Conservation (phyloP, 176 grass and related monocot genomes). For the Carex scoparia region DNA sequence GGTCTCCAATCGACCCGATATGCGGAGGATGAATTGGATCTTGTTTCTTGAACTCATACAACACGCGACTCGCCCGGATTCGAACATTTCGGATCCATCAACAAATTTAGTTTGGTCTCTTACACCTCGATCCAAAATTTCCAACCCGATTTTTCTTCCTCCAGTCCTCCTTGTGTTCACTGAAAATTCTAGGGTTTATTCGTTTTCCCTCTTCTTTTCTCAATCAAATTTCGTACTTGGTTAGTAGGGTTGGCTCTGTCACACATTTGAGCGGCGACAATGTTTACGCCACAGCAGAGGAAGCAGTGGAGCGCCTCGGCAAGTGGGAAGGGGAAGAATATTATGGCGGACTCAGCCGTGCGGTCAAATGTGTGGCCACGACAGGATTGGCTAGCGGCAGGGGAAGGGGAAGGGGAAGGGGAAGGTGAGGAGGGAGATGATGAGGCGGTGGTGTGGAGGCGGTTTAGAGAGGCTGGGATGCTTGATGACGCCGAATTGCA, state of each 20-base stretch:
- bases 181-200: constrained; percentile 7
- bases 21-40: background rate
- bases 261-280: background rate
- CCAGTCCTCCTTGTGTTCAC: background rate
- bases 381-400: background rate
- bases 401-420: background rate
- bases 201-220: constrained; percentile 2
- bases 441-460: constrained; percentile 39
- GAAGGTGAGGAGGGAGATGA: background rate
- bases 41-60: background rate
- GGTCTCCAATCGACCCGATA: background rate
- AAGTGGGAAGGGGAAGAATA: background rate
- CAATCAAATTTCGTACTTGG: background rate
- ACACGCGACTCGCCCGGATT: background rate
- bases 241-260: too few relatives aligned
- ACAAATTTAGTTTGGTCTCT: background rate
- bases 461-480: constrained; percentile 39
- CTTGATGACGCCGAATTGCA: constrained; percentile 47
- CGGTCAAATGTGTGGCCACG: background rate
- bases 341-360: background rate
- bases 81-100: background rate
- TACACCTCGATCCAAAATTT: background rate
- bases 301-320: background rate
- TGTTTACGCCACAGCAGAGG: constrained; percentile 24
- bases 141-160: background rate